These are phyloP conservation scores for Nannizziopsis barbatae DNA, from an alignment of 2,329 filamentous ascomycete species.

Conservation along the genomic window DNA sequence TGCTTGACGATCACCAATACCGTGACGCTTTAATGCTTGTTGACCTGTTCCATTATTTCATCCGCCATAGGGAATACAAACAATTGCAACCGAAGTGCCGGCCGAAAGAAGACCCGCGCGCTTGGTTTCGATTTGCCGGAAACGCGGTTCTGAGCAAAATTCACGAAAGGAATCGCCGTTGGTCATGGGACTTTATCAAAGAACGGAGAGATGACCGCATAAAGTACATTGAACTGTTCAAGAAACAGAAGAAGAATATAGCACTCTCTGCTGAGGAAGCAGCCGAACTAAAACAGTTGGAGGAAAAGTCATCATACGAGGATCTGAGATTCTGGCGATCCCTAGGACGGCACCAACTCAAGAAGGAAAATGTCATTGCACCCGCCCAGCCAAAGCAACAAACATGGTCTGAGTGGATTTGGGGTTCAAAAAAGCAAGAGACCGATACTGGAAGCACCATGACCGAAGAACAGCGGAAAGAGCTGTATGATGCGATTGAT, in stretches of 20 bases:
- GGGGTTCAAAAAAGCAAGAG: slow-evolving; percentile 64
- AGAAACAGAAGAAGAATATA: slow-evolving; percentile 73
- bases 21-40: slow-evolving; percentile 96
- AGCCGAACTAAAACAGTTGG: slow-evolving; percentile 62
- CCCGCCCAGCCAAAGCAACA: slow-evolving; percentile 55
- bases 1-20: slow-evolving; percentile 97
- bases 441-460: slow-evolving; percentile 71
- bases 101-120: slow-evolving; percentile 79
- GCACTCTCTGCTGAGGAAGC: slow-evolving; percentile 56
- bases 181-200: slow-evolving; percentile 93
- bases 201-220: slow-evolving; percentile 83
- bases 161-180: slow-evolving; percentile 80
- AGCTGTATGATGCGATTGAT: slow-evolving; percentile 93
- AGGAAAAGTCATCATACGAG: slow-evolving; percentile 84
- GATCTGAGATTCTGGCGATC: slow-evolving; percentile 97
- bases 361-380: slow-evolving; percentile 88
- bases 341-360: slow-evolving; percentile 80
- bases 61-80: slow-evolving; percentile 94
- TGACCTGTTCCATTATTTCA: slow-evolving; percentile 96
- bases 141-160: slow-evolving; percentile 86
- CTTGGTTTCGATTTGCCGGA: slow-evolving; percentile 86
- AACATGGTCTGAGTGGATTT: slow-evolving; percentile 85
- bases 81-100: slow-evolving; percentile 73
- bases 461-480: slow-evolving; percentile 89
- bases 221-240: slow-evolving; percentile 88